A percentile compares a stretch with the other conserved stretches of the same genome.
These are phyloP conservation scores for Neurospora sp. DNA, from an alignment of 495 filamentous ascomycete genomes.

Conservation along the genomic window DNA sequence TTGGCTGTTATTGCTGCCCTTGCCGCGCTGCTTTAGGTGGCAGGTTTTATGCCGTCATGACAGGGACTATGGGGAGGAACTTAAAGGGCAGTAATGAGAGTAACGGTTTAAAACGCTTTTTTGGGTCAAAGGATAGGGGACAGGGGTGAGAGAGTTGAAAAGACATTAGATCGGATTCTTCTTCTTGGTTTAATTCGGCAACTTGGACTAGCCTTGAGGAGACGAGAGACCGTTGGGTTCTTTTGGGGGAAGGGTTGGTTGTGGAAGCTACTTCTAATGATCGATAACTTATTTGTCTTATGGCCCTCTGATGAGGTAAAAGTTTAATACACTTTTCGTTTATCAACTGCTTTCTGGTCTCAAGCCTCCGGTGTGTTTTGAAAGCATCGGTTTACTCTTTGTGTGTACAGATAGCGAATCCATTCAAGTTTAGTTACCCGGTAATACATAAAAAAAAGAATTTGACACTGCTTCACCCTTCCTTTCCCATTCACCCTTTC, in stretches of 20 bases:
- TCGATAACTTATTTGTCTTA: neutral
- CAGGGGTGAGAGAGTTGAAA: neutral
- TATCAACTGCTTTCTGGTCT: neutral
- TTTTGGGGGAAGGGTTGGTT: neutral
- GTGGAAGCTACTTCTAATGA: neutral
- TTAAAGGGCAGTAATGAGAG: neutral
- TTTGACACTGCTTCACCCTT: no score
- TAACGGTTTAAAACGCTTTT: neutral
- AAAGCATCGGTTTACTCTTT: no score
- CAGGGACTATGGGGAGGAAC: neutral
- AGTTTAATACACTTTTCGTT: neutral
- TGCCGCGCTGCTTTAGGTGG: constrained; percentile 19
- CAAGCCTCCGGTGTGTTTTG: no score
- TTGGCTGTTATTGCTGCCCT: constrained; percentile 24
- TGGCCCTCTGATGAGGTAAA: neutral
- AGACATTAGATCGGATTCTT: neutral
- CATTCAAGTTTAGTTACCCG: no score
- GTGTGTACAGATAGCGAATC: no score
- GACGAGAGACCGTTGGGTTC: neutral
- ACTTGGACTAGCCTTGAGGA: neutral
- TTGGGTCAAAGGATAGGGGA: neutral
- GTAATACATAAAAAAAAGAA: no score
- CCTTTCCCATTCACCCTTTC: no score
- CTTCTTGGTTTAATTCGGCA: neutral
- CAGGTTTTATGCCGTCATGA: neutral